Base-by-base conservation (phyloP, 805 yeast genomes). In the Saccharomycopsis javanensis region DNA sequence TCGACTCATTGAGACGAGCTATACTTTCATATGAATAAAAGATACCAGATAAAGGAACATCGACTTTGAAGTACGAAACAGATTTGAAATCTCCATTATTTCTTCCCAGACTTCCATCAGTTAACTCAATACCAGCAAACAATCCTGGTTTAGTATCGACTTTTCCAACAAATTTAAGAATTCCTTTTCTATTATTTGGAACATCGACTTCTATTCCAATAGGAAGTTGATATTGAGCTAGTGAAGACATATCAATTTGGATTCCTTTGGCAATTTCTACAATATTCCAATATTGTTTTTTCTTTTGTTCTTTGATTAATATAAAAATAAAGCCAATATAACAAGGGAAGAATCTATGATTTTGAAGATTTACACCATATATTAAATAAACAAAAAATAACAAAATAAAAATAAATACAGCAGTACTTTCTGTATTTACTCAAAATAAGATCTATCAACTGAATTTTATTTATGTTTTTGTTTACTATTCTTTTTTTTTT, bases 61-160 rank as follows among this genome's bases (percentile, higher is more conserved):
- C 70, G 0, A 91, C 88, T 4, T 74, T 72, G 66, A 91, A 91
- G 67, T 90, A 90, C 55, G 73, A 73, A 6, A 72, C 67, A 0
- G 96, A 96, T 57, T 84, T 79, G 50, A 83, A 89, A 46, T 79
- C 78, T n/a, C 99, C 99, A 56, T 81, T 79, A 66, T 92, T 94
- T 68, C 88, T 87, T 23, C 99, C 99, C 56, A 80, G 74, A 4
- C 73, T 66, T 0, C 79, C 71, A 45, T 80, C 77, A n/a, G 82
- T 65, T 48, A 92, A 72, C 67, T 92, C 97, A 5, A 92, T 77
- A 2, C 99, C 99, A 4, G 91, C 96, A 72, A 83, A 92, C 10
- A 76, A 74, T 0, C 96, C 96, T 5, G 71, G 69, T 65, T 87
- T 88, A 23, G 84, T 84, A 23, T 82, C 78, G 16, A 92, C 88